phyloP scores from a whole-genome alignment of 1,284 basidiomycete species.

The Sporisorium graminicola region DNA sequence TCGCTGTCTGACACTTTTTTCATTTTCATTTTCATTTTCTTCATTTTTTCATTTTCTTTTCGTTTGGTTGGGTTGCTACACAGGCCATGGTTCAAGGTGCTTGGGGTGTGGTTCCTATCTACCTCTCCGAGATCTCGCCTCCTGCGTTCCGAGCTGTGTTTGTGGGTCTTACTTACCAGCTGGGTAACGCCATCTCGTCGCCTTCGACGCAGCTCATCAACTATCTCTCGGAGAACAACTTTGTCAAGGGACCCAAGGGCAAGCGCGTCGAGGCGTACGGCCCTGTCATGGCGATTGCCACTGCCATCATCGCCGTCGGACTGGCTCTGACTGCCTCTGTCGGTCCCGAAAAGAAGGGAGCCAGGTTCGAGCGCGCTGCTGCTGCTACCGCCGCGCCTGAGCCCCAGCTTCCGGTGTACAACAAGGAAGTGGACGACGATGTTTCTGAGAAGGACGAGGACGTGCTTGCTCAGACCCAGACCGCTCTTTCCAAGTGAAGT shows the following conservation, averaged over 20 bases:
- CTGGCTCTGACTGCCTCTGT: slow-evolving; percentile 42
- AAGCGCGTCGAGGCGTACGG: slow-evolving; percentile 48
- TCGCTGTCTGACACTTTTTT: too few relatives aligned
- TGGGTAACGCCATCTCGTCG: slow-evolving; percentile 65
- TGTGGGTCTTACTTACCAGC: slow-evolving; percentile 56
- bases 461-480: slow-evolving; percentile 25
- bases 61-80: not conserved
- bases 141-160: slow-evolving; percentile 56
- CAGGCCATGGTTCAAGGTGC: slow-evolving; percentile 54
- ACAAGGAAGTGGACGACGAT: slow-evolving; percentile 22
- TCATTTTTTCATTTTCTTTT: not conserved
- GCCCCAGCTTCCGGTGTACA: slow-evolving; percentile 30
- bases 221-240: slow-evolving; percentile 52
- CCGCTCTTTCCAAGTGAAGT: slow-evolving; percentile 18
- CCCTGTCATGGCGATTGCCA: slow-evolving; percentile 55
- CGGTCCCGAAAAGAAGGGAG: slow-evolving; percentile 54
- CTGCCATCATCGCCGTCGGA: slow-evolving; percentile 49
- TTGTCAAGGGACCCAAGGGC: slow-evolving; percentile 15
- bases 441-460: slow-evolving; percentile 30
- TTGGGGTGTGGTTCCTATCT: slow-evolving; percentile 55
- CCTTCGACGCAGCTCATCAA: slow-evolving; percentile 68
- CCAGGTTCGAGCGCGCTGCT: slow-evolving; percentile 47
- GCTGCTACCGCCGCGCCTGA: slow-evolving; percentile 37
- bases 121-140: slow-evolving; percentile 49
- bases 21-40: slow-evolving; percentile 5